Base-by-base conservation (phyloP, 2,329 filamentous ascomycete species). In the Cladosporium cucumerinum region DNA sequence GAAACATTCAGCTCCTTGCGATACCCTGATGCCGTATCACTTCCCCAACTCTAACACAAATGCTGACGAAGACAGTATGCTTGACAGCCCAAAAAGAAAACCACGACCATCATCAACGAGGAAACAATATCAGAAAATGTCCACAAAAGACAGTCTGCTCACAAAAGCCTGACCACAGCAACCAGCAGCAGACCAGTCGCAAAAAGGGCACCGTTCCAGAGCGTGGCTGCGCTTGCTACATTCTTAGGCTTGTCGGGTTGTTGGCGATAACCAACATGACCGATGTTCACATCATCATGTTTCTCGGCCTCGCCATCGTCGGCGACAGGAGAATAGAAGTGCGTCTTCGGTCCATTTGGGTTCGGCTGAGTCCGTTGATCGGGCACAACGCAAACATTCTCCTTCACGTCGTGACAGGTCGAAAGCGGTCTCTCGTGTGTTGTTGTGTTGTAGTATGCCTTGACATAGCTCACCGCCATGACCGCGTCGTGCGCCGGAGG, bases 381-480 rank as follows among this genome's bases (percentile, higher is more conserved):
- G n/a, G 69, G 68, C 11, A 72, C 59, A 8, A 51, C 43, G 64
- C 70, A 72, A 21, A 57, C 34, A 14, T 18, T 39, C 25, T 55
- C 61, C 5, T 32, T 21, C 21, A 49, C 18, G 25, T n/a, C 18
- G 25, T 21, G 7, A 23, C 43, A 57, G 16, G 52, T 28, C 4
- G 26, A 11, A 7, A 32, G 30, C 8, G 54, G 36, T 21, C 48
- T 39, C 30, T 48, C 63, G 36, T 46, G 28, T 3, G 26, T 25
- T 7, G 63, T 59, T 18, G 88, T 88, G 79, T 93, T 93, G 80
- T 93, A 94, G 76, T 93, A 94, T 0, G 87, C 88, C 75, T 91
- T 92, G 65, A 92, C 83, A 72, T 92, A 92, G 43, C 82, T 84
- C 26, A 93, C 82, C 7, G 82, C 85, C 70, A 91, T 80, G 21